Evolutionary conservation across 2,329 filamentous ascomycete genomes (phyloP).

Genomic region (Neoscytalidium dimidiatum): DNA sequence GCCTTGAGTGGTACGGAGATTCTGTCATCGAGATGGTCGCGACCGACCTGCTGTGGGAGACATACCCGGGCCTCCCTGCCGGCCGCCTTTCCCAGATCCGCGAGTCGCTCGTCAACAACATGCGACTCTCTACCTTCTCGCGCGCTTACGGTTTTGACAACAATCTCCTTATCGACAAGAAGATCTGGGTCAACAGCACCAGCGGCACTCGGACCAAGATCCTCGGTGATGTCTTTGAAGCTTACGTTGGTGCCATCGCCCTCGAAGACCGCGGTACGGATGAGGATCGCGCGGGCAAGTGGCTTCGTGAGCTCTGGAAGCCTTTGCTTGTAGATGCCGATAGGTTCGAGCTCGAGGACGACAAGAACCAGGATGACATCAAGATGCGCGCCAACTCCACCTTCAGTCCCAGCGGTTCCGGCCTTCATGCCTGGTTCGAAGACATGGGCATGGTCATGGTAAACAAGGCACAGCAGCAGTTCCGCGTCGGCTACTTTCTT

Average conservation of each 20-base stretch:
- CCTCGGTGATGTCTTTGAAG: conserved; percentile 85
- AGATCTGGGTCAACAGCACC: not conserved
- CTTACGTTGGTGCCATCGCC: conserved; percentile 80
- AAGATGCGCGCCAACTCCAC: conserved; percentile 22
- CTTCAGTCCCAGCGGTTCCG: conserved; percentile 23
- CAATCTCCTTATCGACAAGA: conserved; percentile 33
- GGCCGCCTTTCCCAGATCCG: conserved; percentile 75
- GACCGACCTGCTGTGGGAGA: conserved; percentile 69
- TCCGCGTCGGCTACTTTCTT: conserved; percentile 65
- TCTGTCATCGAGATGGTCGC: conserved; percentile 79
- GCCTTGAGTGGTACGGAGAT: conserved; percentile 86
- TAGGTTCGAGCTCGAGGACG: not conserved
- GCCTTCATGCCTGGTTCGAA: conserved; percentile 1
- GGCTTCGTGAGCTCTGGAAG: conserved; percentile 77
- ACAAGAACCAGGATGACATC: not conserved
- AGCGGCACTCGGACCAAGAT: conserved; percentile 61
- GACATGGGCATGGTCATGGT: not conserved
- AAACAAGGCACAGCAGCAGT: conserved; percentile 55
- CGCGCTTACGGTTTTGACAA: conserved; percentile 69
- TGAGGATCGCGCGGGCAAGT: conserved; percentile 58
- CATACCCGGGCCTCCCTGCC: conserved; percentile 29
- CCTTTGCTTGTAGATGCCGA: conserved; percentile 51
- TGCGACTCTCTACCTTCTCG: conserved; percentile 71
- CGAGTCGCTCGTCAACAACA: conserved; percentile 78
- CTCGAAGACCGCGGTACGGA: conserved; percentile 56